Percentiles rank a stretch among this genome's conserved stretches.
These are phyloP conservation scores for Fusarium anguioides DNA, from an alignment of 2,329 filamentous ascomycete species.

Conservation along the genomic window DNA sequence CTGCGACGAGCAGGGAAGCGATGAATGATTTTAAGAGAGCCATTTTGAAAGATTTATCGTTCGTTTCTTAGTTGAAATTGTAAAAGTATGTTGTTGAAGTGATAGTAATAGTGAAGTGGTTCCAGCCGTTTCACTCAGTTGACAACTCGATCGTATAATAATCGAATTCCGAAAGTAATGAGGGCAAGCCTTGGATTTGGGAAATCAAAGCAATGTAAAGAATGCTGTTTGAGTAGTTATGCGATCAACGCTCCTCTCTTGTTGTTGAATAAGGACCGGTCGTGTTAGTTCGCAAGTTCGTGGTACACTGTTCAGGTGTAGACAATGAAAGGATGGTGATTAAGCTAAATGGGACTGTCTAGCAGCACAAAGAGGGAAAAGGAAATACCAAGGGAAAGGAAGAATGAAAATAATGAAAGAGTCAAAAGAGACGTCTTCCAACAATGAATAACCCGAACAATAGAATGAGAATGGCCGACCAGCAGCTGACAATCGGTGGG, in stretches of 20 bases:
- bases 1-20: conserved; percentile 39
- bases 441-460: conserved; percentile 43
- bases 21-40: conserved; percentile 43
- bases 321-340: conserved; percentile 43
- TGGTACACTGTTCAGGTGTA: conserved; percentile 30
- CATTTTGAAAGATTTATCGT: conserved; percentile 41
- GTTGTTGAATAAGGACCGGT: conserved; percentile 36
- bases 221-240: conserved; percentile 42
- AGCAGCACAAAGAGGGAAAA: conserved; percentile 38
- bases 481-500: conserved; percentile 39
- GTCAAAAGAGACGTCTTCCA: conserved; percentile 41
- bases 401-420: conserved; percentile 43
- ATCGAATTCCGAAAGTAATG: conserved; percentile 27
- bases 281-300: conserved; percentile 24
- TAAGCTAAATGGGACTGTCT: conserved; percentile 42
- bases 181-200: conserved; percentile 16
- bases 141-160: conserved; percentile 39
- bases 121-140: conserved; percentile 46
- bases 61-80: conserved; percentile 23
- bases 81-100: conserved; percentile 28
- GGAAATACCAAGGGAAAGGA: conserved; percentile 35
- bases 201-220: conserved; percentile 34
- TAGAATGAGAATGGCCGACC: conserved; percentile 44
- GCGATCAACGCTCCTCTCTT: conserved; percentile 50
- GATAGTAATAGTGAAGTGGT: conserved; percentile 44